Percentiles rank a stretch among this genome's conserved stretches.
These are phyloP conservation scores for Globisporangium carolinianum DNA, from an alignment of 352 stramenopile species.

Conservation along the genomic window DNA sequence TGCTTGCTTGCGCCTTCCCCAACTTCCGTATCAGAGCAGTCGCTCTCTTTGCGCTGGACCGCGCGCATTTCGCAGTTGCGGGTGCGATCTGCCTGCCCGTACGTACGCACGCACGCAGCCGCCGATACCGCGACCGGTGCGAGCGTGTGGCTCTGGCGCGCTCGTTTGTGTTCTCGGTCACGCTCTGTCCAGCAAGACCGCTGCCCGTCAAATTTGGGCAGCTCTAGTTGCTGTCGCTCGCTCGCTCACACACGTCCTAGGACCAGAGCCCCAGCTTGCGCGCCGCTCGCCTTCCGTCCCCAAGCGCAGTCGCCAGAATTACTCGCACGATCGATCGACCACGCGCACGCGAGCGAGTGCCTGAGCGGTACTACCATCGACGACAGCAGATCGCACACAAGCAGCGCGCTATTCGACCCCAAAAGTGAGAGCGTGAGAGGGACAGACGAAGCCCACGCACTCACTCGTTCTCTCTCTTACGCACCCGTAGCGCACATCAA, in stretches of 20 bases:
- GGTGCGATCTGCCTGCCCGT: neutral
- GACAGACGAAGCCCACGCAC: neutral
- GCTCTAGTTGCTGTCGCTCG: neutral
- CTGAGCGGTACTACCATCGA: too few relatives aligned
- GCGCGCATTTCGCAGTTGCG: neutral
- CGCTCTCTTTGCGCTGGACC: neutral
- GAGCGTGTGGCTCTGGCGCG: neutral
- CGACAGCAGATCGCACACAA: neutral
- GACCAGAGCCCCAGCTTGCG: too few relatives aligned
- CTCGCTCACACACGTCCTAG: neutral
- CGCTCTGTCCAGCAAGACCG: neutral
- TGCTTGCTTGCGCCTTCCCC: neutral
- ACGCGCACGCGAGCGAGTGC: too few relatives aligned
- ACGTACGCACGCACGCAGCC: neutral
- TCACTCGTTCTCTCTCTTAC: neutral
- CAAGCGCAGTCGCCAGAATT: too few relatives aligned
- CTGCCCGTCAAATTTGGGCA: neutral
- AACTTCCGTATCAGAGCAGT: neutral
- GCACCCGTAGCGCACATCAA: neutral
- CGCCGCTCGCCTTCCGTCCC: too few relatives aligned
- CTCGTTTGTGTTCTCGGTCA: neutral
- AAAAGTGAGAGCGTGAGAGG: neutral
- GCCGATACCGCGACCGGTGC: neutral
- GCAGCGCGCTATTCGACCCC: neutral
- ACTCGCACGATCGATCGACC: too few relatives aligned